Evolutionary conservation across 768 basidiomycete genomes (phyloP).

Genomic region (Kwoniella mangroviensis): DNA sequence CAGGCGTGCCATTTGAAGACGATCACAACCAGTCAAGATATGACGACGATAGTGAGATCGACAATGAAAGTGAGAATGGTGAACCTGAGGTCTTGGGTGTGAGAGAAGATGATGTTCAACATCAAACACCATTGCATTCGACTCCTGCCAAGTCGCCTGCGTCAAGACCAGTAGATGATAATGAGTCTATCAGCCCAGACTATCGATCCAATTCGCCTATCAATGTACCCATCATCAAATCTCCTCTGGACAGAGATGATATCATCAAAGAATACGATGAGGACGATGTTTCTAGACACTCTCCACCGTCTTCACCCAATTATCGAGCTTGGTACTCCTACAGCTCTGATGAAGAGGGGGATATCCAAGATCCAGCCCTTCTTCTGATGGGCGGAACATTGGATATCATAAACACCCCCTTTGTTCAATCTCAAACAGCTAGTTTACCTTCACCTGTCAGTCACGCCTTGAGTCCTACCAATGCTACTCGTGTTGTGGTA

Average conservation of each 20-base stretch:
- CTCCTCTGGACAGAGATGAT: neutral
- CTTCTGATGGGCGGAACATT: neutral
- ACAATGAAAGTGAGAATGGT: neutral
- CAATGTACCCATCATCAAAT: neutral
- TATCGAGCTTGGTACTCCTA: conserved; percentile 22
- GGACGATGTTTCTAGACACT: neutral
- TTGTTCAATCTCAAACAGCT: too few species aligned
- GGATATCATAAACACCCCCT: too few species aligned
- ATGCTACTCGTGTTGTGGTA: too few species aligned
- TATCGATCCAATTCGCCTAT: neutral
- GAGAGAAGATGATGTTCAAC: neutral
- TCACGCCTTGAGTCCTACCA: too few species aligned
- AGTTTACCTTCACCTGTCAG: too few species aligned
- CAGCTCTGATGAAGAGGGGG: conserved; percentile 13
- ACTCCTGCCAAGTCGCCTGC: neutral
- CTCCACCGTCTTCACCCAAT: neutral
- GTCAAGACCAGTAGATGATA: neutral
- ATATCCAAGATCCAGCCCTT: neutral
- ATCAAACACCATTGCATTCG: neutral
- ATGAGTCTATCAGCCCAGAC: neutral
- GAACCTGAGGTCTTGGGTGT: conserved; percentile 11
- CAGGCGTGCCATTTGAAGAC: neutral
- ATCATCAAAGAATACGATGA: neutral
- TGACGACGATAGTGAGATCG: conserved; percentile 1
- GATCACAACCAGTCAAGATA: neutral